Evolutionary conservation across 352 stramenopile species (phyloP).

Genomic region (Phytophthora pinifolia): DNA sequence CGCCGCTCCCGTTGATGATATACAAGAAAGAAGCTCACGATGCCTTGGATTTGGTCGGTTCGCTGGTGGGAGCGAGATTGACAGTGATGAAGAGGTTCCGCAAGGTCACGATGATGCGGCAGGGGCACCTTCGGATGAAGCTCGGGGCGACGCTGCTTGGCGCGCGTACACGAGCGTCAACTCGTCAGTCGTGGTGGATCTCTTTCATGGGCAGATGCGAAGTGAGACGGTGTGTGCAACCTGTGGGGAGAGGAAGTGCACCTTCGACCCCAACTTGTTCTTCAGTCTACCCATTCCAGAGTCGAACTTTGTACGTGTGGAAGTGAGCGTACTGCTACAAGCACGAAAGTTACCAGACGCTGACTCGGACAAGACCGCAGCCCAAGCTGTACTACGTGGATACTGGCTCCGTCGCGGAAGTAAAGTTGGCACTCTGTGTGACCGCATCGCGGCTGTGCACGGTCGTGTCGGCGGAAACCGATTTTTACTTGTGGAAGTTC

Average conservation of each 20-base stretch:
- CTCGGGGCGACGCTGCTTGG: constrained; percentile 92
- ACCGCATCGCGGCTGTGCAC: constrained; percentile 43
- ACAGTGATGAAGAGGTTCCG: constrained; percentile 40
- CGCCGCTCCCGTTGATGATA: constrained; percentile 18
- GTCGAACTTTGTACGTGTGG: constrained; percentile 62
- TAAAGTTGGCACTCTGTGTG: constrained; percentile 43
- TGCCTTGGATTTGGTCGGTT: constrained; percentile 34
- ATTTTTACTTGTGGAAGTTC: constrained; percentile 71
- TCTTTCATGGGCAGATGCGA: constrained; percentile 95
- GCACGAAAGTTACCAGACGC: constrained; percentile 30
- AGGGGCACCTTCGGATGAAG: constrained; percentile 52
- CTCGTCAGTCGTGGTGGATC: constrained; percentile 95
- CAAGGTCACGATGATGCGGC: constrained; percentile 4
- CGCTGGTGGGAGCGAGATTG: constrained; percentile 30
- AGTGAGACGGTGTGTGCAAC: constrained; percentile 93
- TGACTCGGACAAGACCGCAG: constrained; percentile 6
- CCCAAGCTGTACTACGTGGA: constrained; percentile 26
- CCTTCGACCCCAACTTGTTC: constrained; percentile 96
- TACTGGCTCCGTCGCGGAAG: constrained; percentile 66
- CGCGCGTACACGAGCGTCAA: constrained; percentile 90
- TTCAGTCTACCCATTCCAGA: constrained; percentile 95
- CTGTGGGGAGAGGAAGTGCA: constrained; percentile 93
- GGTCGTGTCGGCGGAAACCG: constrained; percentile 40
- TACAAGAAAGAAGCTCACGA: constrained; percentile 30
- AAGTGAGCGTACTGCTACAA: constrained; percentile 67